These are phyloP conservation scores for Basipetospora sp. DNA, from an alignment of 2,329 filamentous ascomycete species.

Conservation along the genomic window DNA sequence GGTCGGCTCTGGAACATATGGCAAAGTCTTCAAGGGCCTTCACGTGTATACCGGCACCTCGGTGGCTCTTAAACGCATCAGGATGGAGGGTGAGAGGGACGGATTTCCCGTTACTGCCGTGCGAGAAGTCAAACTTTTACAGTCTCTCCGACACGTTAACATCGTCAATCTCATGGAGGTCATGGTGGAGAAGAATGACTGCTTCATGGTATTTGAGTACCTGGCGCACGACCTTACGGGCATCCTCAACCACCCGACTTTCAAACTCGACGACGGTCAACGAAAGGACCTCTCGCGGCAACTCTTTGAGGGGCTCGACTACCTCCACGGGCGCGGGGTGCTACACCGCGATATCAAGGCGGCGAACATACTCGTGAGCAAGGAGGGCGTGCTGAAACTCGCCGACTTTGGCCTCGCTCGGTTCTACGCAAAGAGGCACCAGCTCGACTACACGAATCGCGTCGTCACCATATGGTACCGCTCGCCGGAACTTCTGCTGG, in stretches of 20 bases:
- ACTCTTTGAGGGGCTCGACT: constrained; percentile 84
- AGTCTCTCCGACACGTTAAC: constrained; percentile 68
- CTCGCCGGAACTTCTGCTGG: constrained; percentile 75
- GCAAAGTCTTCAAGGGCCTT: constrained; percentile 85
- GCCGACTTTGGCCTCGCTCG: constrained; percentile 92
- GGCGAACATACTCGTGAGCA: constrained; percentile 90
- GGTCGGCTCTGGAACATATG: constrained; percentile 87
- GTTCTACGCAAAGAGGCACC: constrained; percentile 84
- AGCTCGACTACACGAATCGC: constrained; percentile 92
- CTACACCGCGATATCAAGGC: constrained; percentile 96
- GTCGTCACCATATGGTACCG: constrained; percentile 99
- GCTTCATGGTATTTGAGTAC: constrained; percentile 99
- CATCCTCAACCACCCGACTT: constrained; percentile 84
- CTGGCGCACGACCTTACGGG: constrained; percentile 91
- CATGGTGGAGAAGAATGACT: constrained; percentile 97
- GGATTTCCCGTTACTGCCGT: constrained; percentile 85
- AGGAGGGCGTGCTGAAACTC: constrained; percentile 73
- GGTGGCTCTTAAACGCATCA: constrained; percentile 78
- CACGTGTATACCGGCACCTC: constrained; percentile 79
- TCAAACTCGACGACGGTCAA: constrained; percentile 68
- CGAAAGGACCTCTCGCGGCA: constrained; percentile 89
- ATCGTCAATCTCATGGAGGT: constrained; percentile 75
- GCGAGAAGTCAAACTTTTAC: constrained; percentile 81
- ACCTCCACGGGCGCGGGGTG: constrained; percentile 83
- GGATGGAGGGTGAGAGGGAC: constrained; percentile 85